These are phyloP conservation scores for Xerocomus amazonicus DNA, from an alignment of 1,284 basidiomycete genomes.

Conservation along the genomic window DNA sequence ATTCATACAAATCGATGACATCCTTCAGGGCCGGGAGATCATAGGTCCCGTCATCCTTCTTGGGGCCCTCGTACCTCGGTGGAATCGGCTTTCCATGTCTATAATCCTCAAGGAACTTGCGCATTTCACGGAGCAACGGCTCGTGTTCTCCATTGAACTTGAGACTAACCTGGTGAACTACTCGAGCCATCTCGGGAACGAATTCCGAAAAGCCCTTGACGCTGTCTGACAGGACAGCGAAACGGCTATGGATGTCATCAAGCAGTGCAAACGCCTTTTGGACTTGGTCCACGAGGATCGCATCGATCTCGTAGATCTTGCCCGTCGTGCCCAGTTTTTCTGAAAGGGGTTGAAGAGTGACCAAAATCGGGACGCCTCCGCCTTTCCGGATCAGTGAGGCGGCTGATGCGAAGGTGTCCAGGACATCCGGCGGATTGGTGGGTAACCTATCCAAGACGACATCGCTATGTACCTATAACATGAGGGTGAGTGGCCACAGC, in stretches of 20 bases:
- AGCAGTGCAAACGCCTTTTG: background rate
- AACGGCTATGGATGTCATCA: background rate
- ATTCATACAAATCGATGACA: background rate
- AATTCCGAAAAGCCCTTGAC: background rate
- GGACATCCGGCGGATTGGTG: background rate
- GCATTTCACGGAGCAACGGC: background rate
- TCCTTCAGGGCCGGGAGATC: too few relatives aligned
- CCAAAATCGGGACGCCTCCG: background rate
- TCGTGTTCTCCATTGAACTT: background rate
- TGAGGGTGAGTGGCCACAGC: background rate
- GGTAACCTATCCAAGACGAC: background rate
- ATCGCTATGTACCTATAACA: background rate
- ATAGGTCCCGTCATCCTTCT: too few relatives aligned
- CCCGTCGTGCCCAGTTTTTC: background rate
- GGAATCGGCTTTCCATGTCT: background rate
- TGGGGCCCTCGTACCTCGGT: too few relatives aligned
- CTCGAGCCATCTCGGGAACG: background rate
- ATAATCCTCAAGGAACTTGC: background rate
- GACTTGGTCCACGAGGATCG: background rate
- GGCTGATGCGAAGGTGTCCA: background rate
- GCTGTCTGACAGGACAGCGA: background rate
- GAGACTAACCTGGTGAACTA: background rate
- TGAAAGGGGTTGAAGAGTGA: background rate
- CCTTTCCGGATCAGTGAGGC: background rate
- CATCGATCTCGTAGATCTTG: background rate